Evolutionary conservation across 495 filamentous ascomycete genomes (phyloP).

Genomic region (Hypomontagnella submonticulosa): DNA sequence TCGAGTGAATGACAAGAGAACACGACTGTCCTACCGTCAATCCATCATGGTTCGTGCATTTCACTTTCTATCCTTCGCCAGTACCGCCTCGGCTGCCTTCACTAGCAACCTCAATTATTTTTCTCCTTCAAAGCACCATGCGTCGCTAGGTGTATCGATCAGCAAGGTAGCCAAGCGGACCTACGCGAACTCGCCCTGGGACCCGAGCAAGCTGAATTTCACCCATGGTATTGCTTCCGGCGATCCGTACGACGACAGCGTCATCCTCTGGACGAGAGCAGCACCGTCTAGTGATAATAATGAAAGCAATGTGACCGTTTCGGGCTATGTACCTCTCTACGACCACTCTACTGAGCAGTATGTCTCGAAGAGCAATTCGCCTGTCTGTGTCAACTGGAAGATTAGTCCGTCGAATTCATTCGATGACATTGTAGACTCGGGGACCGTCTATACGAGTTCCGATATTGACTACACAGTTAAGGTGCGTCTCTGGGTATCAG

Average conservation of each 20-base stretch:
- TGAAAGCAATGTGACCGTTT: slow-evolving; percentile 63
- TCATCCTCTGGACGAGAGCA: slow-evolving; percentile 73
- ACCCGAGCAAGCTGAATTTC: slow-evolving; percentile 62
- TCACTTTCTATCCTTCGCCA: slow-evolving; percentile 16
- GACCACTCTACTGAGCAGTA: slow-evolving; percentile 65
- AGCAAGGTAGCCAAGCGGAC: slow-evolving; percentile 54
- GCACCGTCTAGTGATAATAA: slow-evolving; percentile 64
- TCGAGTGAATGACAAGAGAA: slow-evolving; percentile 7
- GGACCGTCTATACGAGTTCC: slow-evolving; percentile 68
- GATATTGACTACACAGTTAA: slow-evolving; percentile 77
- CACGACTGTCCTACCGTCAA: background rate
- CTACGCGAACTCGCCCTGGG: slow-evolving; percentile 50
- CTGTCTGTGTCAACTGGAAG: slow-evolving; percentile 68
- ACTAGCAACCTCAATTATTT: slow-evolving; percentile 68
- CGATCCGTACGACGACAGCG: slow-evolving; percentile 69
- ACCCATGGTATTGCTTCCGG: slow-evolving; percentile 72
- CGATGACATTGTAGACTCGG: slow-evolving; percentile 53
- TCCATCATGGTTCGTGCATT: slow-evolving; percentile 35
- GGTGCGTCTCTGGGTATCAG: slow-evolving; percentile 38
- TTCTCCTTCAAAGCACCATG: slow-evolving; percentile 68
- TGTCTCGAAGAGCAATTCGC: slow-evolving; percentile 61
- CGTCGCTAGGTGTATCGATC: slow-evolving; percentile 65
- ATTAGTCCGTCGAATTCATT: slow-evolving; percentile 53
- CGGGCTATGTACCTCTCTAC: slow-evolving; percentile 65
- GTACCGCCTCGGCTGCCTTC: slow-evolving; percentile 44